These are phyloP conservation scores for Vitis labrusca DNA, from an alignment of 164 flowering plant species.

Conservation along the genomic window DNA sequence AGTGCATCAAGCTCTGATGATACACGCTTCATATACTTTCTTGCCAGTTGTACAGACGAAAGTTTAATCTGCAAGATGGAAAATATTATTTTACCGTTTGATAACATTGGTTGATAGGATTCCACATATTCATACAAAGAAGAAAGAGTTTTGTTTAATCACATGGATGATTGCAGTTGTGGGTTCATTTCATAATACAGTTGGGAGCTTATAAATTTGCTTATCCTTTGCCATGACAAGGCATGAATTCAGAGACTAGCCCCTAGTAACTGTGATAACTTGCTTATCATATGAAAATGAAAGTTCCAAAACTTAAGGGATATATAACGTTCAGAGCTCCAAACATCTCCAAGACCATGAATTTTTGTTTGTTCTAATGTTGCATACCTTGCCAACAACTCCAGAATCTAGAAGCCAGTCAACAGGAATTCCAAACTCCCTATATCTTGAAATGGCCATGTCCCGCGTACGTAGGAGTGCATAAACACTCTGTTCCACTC, in stretches of 20 bases:
- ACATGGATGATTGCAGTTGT: too few relatives aligned
- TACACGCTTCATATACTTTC: slow-evolving; percentile 94
- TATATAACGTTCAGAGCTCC: neutral
- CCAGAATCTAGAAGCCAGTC: slow-evolving; percentile 91
- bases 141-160: too few relatives aligned
- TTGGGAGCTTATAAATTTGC: too few relatives aligned
- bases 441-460: slow-evolving; percentile 87
- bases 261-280: neutral
- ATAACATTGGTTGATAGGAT: neutral
- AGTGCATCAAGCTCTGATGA: slow-evolving; percentile 81
- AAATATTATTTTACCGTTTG: neutral
- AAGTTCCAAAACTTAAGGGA: neutral
- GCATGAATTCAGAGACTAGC: neutral
- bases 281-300: neutral
- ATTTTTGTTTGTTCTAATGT: neutral
- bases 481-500: slow-evolving; percentile 92
- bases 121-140: too few relatives aligned
- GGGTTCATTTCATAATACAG: too few relatives aligned
- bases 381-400: slow-evolving; percentile 83
- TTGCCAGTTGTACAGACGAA: slow-evolving; percentile 87
- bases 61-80: slow-evolving; percentile 78
- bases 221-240: neutral
- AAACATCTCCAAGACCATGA: neutral
- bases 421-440: slow-evolving; percentile 86
- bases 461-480: slow-evolving; percentile 89